Evolutionary conservation across 2,329 filamentous ascomycete species (phyloP).

Genomic region (Fusarium nurragi): DNA sequence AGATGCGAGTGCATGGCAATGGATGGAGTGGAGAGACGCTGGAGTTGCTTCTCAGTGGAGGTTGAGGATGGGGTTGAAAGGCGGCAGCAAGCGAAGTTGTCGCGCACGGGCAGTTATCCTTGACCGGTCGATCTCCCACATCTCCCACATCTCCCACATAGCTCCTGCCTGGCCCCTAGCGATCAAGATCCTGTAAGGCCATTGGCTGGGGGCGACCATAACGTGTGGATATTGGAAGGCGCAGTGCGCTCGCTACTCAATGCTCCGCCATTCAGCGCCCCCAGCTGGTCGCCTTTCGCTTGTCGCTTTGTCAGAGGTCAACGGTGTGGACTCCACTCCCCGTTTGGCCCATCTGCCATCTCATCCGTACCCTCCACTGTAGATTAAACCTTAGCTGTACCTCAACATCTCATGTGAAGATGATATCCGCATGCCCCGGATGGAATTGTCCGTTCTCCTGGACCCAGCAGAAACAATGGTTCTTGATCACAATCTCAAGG

Average conservation of each 20-base stretch:
- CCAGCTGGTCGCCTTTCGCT: slow-evolving; percentile 13
- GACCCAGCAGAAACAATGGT: background rate
- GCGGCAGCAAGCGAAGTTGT: slow-evolving; percentile 39
- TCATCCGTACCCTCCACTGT: slow-evolving; percentile 11
- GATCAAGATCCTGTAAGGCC: background rate
- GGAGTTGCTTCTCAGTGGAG: slow-evolving; percentile 18
- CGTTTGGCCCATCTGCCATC: slow-evolving; percentile 8
- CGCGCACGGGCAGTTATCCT: slow-evolving; percentile 30
- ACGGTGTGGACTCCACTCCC: slow-evolving; percentile 10
- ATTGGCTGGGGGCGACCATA: slow-evolving; percentile 19
- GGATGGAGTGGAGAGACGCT: slow-evolving; percentile 5
- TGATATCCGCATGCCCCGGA: background rate
- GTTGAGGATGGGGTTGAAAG: slow-evolving; percentile 30
- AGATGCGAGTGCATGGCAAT: slow-evolving; percentile 36
- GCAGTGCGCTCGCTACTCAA: background rate
- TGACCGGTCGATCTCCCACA: slow-evolving; percentile 36
- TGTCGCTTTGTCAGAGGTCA: slow-evolving; percentile 18
- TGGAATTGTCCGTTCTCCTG: background rate
- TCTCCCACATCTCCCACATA: slow-evolving; percentile 18
- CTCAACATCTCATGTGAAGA: slow-evolving; percentile 5
- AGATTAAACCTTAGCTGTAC: slow-evolving; percentile 4
- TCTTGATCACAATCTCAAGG: background rate
- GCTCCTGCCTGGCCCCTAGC: slow-evolving; percentile 18
- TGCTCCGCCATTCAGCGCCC: slow-evolving; percentile 33
- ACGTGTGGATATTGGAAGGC: slow-evolving; percentile 2